A percentile compares a stretch with the other conserved stretches of the same genome.
Evolutionary conservation across 2,329 filamentous ascomycete species (phyloP).

Genomic region (Cladosporium oxysporum): DNA sequence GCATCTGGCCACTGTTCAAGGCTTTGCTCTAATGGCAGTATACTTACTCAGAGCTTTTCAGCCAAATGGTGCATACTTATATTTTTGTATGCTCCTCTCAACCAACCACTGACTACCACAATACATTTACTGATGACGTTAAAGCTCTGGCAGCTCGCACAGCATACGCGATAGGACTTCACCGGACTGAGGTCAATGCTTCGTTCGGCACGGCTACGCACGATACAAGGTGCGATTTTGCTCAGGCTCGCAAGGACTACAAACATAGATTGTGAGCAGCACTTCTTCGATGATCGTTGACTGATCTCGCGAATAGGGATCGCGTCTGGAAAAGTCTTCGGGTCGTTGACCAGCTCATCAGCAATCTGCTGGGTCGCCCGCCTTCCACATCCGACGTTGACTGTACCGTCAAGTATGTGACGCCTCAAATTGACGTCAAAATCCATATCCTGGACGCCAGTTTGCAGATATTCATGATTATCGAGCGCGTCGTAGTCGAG

Average conservation of each 20-base stretch:
- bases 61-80: constrained; percentile 55
- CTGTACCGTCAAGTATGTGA: constrained; percentile 43
- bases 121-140: background rate
- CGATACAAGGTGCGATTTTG: constrained; percentile 15
- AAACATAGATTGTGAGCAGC: background rate
- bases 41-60: constrained; percentile 55
- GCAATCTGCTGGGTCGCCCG: constrained; percentile 53
- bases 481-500: constrained; percentile 50
- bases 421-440: constrained; percentile 20
- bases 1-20: constrained; percentile 53
- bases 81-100: constrained; percentile 42
- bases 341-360: constrained; percentile 55
- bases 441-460: constrained; percentile 38
- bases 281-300: background rate
- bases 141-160: constrained; percentile 50
- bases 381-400: constrained; percentile 56
- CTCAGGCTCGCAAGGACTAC: background rate
- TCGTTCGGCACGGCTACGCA: constrained; percentile 48
- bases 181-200: constrained; percentile 54
- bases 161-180: constrained; percentile 55
- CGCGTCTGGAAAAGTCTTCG: constrained; percentile 56
- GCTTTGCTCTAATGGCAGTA: constrained; percentile 53
- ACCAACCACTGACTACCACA: background rate
- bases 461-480: constrained; percentile 51
- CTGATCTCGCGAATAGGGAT: constrained; percentile 36